Conservation (phyloP, 2,329 filamentous ascomycete genomes). For the Fusarium sublunatum region DNA sequence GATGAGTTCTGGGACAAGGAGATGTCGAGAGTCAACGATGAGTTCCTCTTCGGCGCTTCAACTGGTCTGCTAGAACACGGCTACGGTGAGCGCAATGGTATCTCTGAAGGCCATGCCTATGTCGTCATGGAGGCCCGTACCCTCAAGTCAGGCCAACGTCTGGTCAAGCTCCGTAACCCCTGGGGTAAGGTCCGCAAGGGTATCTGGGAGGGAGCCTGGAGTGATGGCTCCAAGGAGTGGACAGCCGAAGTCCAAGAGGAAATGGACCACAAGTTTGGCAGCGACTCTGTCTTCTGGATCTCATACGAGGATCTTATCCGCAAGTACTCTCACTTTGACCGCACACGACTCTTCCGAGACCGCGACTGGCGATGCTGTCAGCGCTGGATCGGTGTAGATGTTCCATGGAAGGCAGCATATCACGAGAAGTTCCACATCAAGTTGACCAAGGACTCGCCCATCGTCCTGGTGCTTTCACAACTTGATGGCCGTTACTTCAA, state of each 20-base stretch:
- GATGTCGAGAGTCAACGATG: conserved; percentile 81
- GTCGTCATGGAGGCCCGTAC: conserved; percentile 69
- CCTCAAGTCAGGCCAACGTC: conserved; percentile 63
- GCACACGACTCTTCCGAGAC: conserved; percentile 70
- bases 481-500: conserved; percentile 72
- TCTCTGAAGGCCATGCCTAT: conserved; percentile 69
- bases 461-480: conserved; percentile 70
- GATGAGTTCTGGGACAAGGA: conserved; percentile 87
- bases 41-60: conserved; percentile 80
- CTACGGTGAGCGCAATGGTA: conserved; percentile 69
- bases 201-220: conserved; percentile 70
- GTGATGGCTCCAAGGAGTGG: conserved; percentile 71
- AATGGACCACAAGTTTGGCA: conserved; percentile 68
- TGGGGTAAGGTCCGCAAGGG: conserved; percentile 70
- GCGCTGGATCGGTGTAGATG: conserved; percentile 70
- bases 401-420: conserved; percentile 71
- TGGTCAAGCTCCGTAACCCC: conserved; percentile 69
- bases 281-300: conserved; percentile 73
- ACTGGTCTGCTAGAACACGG: conserved; percentile 72
- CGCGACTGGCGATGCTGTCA: conserved; percentile 67
- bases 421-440: conserved; percentile 71
- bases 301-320: conserved; percentile 70
- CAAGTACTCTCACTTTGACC: conserved; percentile 71
- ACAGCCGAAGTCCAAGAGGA: conserved; percentile 68
- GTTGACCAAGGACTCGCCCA: conserved; percentile 65